Base-by-base conservation (phyloP, 441 rosid genomes). In the Aquilaria agallochum region DNA sequence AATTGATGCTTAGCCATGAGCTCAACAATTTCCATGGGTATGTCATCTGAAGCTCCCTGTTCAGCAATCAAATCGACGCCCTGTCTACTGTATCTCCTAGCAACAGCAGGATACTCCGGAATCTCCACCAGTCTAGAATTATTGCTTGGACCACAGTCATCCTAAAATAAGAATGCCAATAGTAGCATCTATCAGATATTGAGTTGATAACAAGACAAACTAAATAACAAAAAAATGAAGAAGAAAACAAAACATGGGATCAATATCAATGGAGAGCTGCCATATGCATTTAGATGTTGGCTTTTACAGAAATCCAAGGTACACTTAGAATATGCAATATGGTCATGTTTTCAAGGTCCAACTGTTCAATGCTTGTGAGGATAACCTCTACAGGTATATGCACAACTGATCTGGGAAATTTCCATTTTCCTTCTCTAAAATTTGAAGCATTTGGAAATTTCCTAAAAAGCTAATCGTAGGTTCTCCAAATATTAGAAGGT, bases 1-100 rank as follows among this genome's bases (percentile, higher is more conserved):
- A 83, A 90, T 69, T 95, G 98, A 81, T 92, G 79, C 78, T 81
- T 92, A 65, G 99, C 98, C 92, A 92, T 83, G 64, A 92, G 95
- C 77, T 95, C 98, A 30, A 84, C 97, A 59, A 95, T 87, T 74
- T 92, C 99, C 99, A 90, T 87, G 8, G 97, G 93, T 64, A 86
- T 84, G 68, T 94, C 99, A 79, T 91, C 97, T 49, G 49, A 60
- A 70, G 57, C 65, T 68, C 78, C 85, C 63, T 68, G 87, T 62
- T 92, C 97, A 67, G 82, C 48, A 11, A 59, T 65, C 53, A 67
- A 78, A 65, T 70, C 87, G 62, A 74, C 75, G 72, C 55, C 70
- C 60, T 73, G 80, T 62, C 74, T 68, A 51, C 57, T 27, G 45
- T 66, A 77, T 58, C 76, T 80, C 77, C 67, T 71, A 58, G 63